Evolutionary conservation across 345 rosid species (phyloP).

Genomic region (Balakata baccata): DNA sequence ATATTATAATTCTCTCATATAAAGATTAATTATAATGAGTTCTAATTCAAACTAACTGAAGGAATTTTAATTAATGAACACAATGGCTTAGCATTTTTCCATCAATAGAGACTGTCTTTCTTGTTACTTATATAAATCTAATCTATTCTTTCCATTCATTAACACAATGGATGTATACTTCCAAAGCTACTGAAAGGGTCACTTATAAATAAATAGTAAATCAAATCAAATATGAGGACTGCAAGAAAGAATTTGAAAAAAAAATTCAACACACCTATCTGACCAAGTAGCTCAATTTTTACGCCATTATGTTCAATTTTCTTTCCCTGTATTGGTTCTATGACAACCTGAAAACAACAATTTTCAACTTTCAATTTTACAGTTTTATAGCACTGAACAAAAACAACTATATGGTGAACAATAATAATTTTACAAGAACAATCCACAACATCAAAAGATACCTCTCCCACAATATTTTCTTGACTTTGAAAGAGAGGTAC

Average conservation of each 20-base stretch:
- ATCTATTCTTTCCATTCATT: too few relatives aligned
- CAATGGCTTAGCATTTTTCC: neutral
- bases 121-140: neutral
- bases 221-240: neutral
- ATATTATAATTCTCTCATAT: neutral
- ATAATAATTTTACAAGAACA: slow-evolving; percentile 3
- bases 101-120: neutral
- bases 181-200: neutral
- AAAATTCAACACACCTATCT: slow-evolving; percentile 49
- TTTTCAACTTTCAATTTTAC: neutral
- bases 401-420: neutral
- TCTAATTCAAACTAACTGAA: neutral
- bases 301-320: slow-evolving; percentile 91
- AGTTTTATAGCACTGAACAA: neutral
- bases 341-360: slow-evolving; percentile 24
- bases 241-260: slow-evolving; percentile 5
- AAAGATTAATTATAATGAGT: neutral
- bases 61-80: neutral
- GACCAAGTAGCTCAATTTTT: slow-evolving; percentile 93
- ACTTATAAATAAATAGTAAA: neutral
- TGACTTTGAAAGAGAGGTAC: slow-evolving; percentile 57
- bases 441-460: slow-evolving; percentile 12
- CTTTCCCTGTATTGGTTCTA: slow-evolving; percentile 84
- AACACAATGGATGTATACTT: neutral
- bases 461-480: slow-evolving; percentile 55